phyloP scores from a whole-genome alignment of 164 flowering plant species.

The Tetracentron sinense region DNA sequence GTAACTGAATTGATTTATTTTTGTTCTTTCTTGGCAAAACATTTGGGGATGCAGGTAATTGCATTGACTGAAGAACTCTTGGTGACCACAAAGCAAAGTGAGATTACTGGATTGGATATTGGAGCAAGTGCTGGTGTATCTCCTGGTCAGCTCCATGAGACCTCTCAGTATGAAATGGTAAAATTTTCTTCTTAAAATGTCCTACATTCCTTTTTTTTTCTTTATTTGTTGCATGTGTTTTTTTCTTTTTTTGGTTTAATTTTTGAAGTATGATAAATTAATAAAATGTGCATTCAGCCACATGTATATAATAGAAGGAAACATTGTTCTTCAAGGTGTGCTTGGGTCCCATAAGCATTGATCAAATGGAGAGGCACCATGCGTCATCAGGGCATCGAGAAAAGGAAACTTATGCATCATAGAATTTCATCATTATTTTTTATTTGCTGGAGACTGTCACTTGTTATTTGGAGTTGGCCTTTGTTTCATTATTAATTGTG shows the following conservation, averaged over 20 bases:
- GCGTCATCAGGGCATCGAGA: neutral
- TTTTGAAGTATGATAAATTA: too few relatives aligned
- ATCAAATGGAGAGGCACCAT: neutral
- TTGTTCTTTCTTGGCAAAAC: conserved; percentile 7
- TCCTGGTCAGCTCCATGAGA: conserved; percentile 26
- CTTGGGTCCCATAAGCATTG: neutral
- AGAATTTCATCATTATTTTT: neutral
- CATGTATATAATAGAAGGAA: neutral
- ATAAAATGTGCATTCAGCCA: too few relatives aligned
- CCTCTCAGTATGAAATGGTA: conserved; percentile 36
- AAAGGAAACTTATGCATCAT: neutral
- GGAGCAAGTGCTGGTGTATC: conserved; percentile 34
- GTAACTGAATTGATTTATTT: conserved; percentile 7
- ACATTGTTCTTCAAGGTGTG: neutral
- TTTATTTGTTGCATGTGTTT: too few relatives aligned
- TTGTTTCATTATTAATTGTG: too few relatives aligned
- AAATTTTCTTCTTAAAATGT: neutral
- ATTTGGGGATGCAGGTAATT: conserved; percentile 67
- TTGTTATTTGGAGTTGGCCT: too few relatives aligned
- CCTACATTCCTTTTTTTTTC: neutral
- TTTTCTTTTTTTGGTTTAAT: too few relatives aligned
- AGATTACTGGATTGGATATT: conserved; percentile 36
- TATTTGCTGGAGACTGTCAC: too few relatives aligned
- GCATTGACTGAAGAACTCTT: conserved; percentile 89
- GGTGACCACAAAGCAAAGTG: conserved; percentile 76